A percentile compares a stretch with the other conserved stretches of the same genome.
Evolutionary conservation across 1,139 yeast species (phyloP).

Genomic region (Hyphopichia khmerensis): DNA sequence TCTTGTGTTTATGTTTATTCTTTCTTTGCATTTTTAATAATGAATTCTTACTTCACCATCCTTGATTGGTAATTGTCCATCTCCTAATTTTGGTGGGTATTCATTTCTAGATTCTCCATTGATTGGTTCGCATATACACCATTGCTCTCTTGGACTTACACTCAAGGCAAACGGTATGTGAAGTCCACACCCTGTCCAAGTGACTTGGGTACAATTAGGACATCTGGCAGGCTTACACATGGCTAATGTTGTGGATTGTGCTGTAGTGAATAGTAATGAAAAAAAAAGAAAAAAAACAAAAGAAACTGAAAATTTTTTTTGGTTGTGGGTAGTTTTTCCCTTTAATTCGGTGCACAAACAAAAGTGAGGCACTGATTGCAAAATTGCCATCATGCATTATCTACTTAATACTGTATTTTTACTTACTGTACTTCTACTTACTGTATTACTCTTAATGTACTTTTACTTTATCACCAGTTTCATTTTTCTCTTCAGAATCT

Average conservation of each 20-base stretch:
- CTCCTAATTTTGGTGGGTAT: constrained; percentile 8
- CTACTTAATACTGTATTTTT: not conserved
- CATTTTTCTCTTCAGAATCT: constrained; percentile 6
- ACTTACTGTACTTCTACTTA: constrained; percentile 2
- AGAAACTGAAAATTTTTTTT: no score
- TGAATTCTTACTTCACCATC: constrained; percentile 3
- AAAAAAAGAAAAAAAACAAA: no score
- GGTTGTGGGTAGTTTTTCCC: no score
- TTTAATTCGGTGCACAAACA: not conserved
- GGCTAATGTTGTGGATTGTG: no score
- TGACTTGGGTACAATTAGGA: constrained; percentile 18
- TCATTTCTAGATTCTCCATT: constrained; percentile 5
- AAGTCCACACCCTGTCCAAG: constrained; percentile 50
- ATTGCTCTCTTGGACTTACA: constrained; percentile 28
- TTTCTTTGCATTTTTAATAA: not conserved
- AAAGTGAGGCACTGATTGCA: no score
- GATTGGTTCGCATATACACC: constrained; percentile 30
- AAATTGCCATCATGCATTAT: no score
- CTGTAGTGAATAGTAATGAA: no score
- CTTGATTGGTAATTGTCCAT: not conserved
- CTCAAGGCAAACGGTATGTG: constrained; percentile 44
- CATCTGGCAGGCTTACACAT: constrained; percentile 21
- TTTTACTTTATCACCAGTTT: no score
- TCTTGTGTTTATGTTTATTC: not conserved
- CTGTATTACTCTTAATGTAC: no score